Evolutionary conservation across 2,329 filamentous ascomycete species (phyloP).

Genomic region (Tolypocladium ophioglossoides): DNA sequence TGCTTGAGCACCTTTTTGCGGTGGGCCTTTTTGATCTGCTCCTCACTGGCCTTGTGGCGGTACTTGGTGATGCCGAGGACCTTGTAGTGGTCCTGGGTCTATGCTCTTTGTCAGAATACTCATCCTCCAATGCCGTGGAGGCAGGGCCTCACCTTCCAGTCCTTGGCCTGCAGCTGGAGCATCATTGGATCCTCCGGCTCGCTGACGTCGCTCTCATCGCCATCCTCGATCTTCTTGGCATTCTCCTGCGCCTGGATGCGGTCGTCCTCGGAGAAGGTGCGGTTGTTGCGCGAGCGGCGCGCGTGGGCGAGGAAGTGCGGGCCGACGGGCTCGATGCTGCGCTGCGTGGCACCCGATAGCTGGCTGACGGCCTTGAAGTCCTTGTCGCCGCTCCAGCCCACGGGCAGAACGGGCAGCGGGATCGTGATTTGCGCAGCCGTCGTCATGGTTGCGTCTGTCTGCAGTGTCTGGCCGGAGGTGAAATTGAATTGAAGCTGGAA

Average conservation of each 20-base stretch:
- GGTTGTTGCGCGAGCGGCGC: slow-evolving; percentile 88
- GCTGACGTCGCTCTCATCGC: slow-evolving; percentile 82
- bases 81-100: slow-evolving; percentile 96
- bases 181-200: slow-evolving; percentile 90
- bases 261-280: slow-evolving; percentile 97
- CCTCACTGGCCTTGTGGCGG: slow-evolving; percentile 85
- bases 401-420: slow-evolving; percentile 64
- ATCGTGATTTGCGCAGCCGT: slow-evolving; percentile 49
- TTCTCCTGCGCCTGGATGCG: slow-evolving; percentile 91
- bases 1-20: slow-evolving; percentile 99
- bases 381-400: slow-evolving; percentile 78
- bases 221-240: slow-evolving; percentile 90
- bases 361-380: slow-evolving; percentile 79
- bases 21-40: slow-evolving; percentile 98
- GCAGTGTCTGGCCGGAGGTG: slow-evolving; percentile 5
- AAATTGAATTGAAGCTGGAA: neutral
- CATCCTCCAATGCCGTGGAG: neutral
- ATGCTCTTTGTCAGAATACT: neutral
- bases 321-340: slow-evolving; percentile 90
- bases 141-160: slow-evolving; percentile 75
- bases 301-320: slow-evolving; percentile 97
- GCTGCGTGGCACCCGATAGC: slow-evolving; percentile 67
- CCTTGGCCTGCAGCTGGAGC: slow-evolving; percentile 88
- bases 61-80: slow-evolving; percentile 89
- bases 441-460: slow-evolving; percentile 42